These are phyloP conservation scores for Kazachstania martiniae DNA, from an alignment of 805 yeast genomes.

Conservation along the genomic window DNA sequence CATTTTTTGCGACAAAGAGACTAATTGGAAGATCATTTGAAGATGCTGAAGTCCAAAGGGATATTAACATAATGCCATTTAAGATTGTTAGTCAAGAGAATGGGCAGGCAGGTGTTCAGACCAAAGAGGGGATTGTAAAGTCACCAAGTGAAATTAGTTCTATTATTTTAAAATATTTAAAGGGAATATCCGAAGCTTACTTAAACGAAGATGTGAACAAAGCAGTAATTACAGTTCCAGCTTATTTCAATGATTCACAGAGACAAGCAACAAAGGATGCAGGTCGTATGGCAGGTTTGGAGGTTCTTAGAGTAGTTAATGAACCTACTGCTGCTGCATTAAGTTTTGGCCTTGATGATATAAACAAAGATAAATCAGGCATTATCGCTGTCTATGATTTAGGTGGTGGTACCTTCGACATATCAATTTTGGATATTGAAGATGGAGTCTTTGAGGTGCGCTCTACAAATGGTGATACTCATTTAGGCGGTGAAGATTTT, in stretches of 20 bases:
- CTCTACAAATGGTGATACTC: conserved; percentile 78
- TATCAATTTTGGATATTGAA: conserved; percentile 66
- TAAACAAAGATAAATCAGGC: conserved; percentile 23
- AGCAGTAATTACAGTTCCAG: conserved; percentile 80
- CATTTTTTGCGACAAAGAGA: conserved; percentile 75
- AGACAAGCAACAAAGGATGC: conserved; percentile 78
- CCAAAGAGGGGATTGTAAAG: conserved; percentile 33
- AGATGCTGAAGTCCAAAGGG: conserved; percentile 63
- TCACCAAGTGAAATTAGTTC: conserved; percentile 72
- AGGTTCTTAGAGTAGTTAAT: conserved; percentile 64
- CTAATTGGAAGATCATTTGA: conserved; percentile 62
- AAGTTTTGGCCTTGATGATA: conserved; percentile 58
- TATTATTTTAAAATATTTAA: conserved; percentile 52
- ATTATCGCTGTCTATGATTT: conserved; percentile 51
- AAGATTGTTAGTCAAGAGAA: conserved; percentile 37
- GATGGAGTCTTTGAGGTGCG: conserved; percentile 74
- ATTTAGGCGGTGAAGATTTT: conserved; percentile 79
- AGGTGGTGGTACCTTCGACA: conserved; percentile 83
- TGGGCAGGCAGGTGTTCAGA: conserved; percentile 74
- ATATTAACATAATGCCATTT: conserved; percentile 52
- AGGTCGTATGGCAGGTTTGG: conserved; percentile 64
- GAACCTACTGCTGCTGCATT: conserved; percentile 85
- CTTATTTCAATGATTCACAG: conserved; percentile 73
- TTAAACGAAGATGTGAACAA: conserved; percentile 43
- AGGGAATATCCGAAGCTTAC: conserved; percentile 50